Conservation (phyloP, 768 basidiomycete genomes). For the Galerina marginata region DNA sequence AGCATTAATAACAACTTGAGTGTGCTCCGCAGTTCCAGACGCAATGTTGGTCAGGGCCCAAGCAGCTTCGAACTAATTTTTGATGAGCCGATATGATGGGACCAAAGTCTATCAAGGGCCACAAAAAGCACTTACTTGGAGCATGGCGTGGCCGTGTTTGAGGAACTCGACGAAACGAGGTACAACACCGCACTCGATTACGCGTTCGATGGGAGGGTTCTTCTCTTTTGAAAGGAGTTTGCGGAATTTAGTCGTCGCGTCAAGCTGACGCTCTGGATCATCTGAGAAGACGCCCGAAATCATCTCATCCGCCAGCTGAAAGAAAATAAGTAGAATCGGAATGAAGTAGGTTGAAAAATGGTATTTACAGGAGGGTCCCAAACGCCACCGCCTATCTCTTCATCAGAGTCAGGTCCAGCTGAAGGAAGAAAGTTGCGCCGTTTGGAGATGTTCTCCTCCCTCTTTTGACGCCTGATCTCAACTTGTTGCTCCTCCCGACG, state of each 20-base stretch:
- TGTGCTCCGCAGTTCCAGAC: constrained; percentile 97
- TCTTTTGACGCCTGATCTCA: constrained; percentile 97
- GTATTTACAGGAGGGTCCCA: constrained; percentile 81
- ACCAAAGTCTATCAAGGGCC: not conserved
- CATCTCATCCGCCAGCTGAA: constrained; percentile 88
- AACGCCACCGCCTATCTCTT: constrained; percentile 70
- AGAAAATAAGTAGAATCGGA: constrained; percentile 18
- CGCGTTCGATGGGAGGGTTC: constrained; percentile 98
- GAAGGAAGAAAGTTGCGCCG: constrained; percentile 90
- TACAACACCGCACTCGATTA: constrained; percentile 97
- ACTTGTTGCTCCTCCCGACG: constrained; percentile 98
- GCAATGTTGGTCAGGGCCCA: constrained; percentile 99
- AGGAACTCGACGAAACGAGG: constrained; percentile 97
- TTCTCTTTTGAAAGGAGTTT: constrained; percentile 99
- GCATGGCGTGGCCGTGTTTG: constrained; percentile 78
- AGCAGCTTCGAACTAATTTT: constrained; percentile 87
- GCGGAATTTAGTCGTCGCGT: constrained; percentile 98
- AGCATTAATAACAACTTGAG: constrained; percentile 95
- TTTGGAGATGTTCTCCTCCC: constrained; percentile 99
- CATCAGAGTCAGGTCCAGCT: constrained; percentile 84
- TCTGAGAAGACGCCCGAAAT: constrained; percentile 91
- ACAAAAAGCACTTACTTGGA: constrained; percentile 61
- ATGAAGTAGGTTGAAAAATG: constrained; percentile 15
- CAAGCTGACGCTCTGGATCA: constrained; percentile 89
- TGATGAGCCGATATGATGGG: constrained; percentile 2